Conservation (phyloP, 208 protist genomes). For the Leptomonas seymouri region DNA sequence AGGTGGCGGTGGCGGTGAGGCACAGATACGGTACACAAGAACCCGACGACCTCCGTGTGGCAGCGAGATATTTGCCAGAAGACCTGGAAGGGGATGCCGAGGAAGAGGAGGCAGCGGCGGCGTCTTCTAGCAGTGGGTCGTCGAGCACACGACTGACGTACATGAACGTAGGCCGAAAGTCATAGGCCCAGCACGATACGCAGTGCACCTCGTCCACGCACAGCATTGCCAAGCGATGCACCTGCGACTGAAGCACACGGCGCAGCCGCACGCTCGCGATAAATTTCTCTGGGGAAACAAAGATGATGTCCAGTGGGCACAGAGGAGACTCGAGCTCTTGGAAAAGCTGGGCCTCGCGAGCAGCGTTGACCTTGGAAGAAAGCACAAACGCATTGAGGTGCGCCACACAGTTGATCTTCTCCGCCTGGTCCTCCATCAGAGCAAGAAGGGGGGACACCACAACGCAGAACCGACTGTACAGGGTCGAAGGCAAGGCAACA, state of each 20-base stretch:
- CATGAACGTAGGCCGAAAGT: constrained; percentile 93
- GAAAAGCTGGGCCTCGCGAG: constrained; percentile 48
- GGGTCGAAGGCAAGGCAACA: constrained; percentile 1
- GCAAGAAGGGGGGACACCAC: constrained; percentile 96
- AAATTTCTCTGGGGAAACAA: constrained; percentile 83
- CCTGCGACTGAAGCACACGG: constrained; percentile 35
- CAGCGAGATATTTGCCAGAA: not conserved
- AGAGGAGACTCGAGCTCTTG: constrained; percentile 40
- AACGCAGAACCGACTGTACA: constrained; percentile 63
- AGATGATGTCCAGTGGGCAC: constrained; percentile 81
- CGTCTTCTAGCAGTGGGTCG: constrained; percentile 22
- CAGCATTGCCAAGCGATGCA: constrained; percentile 73
- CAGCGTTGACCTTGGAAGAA: constrained; percentile 47
- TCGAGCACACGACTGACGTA: constrained; percentile 71
- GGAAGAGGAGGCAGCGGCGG: not conserved
- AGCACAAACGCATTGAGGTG: constrained; percentile 60
- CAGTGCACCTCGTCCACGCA: constrained; percentile 98
- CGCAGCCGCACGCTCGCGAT: constrained; percentile 59
- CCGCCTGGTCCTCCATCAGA: constrained; percentile 96
- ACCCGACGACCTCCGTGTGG: too few species aligned
- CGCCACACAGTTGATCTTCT: constrained; percentile 40
- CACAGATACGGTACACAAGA: constrained; percentile 61
- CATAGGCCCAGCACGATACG: constrained; percentile 96
- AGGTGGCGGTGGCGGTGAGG: constrained; percentile 86
- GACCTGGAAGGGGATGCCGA: not conserved